Base-by-base conservation (phyloP, 257 asterid genomes). In the Nicotiana obtusifolia region DNA sequence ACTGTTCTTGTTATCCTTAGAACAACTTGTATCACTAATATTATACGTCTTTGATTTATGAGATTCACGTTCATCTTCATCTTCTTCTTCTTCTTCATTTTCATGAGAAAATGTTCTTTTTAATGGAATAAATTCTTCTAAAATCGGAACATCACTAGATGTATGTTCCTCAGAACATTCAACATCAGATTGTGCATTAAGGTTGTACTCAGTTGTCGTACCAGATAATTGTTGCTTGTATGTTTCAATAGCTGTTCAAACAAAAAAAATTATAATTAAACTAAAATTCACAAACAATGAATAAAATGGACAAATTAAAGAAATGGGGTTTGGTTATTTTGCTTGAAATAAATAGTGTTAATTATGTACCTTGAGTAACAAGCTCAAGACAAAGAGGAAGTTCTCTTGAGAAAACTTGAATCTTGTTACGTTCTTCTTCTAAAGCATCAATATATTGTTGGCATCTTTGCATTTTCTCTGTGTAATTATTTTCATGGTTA, bases 301-400 rank as follows among this genome's bases (percentile, higher is more conserved):
- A 41, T 41, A 41, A 35, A 68, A 5, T 9, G 4, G 5, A 35
- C 17, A 35, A 67, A 67, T 33, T 19, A 31, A 3, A 37, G 13
- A 69, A 10, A 35, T 68, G 19, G 16, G 52, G 3, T 35, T 68
- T 10, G 5, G 19, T 10, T 35, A 19, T 68, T 33, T 19, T 41
- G 13, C 13, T 41, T 41, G 49, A 41, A 41, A 41, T 9, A 5
- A 37, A 41, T 41, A 41, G 47, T 41, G 49, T 41, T 41, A 37
- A 19, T 76, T 7, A 20, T 0, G 16, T 81, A 95, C 99, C 98
- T 91, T 92, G 97, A 73, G 93, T 91, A 22, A 96, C 95, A 81
- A 96, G 98, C 66, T 96, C 91, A 22, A 94, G 90, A 86, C 97
- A 92, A 37, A 96, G 98, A 47, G 99, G 99, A 68, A 96, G 95